These are phyloP conservation scores for Parathielavia hyrcaniae DNA, from an alignment of 495 filamentous ascomycete species.

Conservation along the genomic window DNA sequence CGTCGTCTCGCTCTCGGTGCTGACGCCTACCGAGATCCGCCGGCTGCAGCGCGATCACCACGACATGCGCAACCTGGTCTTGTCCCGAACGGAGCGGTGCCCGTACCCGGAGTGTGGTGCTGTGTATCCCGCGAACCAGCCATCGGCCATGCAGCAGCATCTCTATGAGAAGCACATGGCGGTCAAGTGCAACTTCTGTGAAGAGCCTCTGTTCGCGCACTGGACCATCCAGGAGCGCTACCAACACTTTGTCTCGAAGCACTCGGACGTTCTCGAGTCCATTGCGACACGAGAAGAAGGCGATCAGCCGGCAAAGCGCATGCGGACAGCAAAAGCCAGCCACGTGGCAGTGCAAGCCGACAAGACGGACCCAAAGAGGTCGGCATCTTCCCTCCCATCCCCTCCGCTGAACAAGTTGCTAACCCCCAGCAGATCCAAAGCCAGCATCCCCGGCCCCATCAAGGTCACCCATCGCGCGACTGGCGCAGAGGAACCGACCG, in stretches of 20 bases:
- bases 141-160: conserved; percentile 27
- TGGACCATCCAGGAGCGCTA: conserved; percentile 20
- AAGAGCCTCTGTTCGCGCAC: conserved; percentile 22
- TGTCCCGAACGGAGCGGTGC: conserved; percentile 33
- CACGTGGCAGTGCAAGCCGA: neutral
- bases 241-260: conserved; percentile 20
- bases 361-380: neutral
- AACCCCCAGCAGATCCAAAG: neutral
- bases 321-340: neutral
- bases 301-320: neutral
- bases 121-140: conserved; percentile 25
- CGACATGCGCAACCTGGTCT: conserved; percentile 30
- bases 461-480: neutral
- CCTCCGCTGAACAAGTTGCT: neutral
- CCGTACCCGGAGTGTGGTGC: conserved; percentile 31
- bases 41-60: conserved; percentile 32
- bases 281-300: neutral
- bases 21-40: conserved; percentile 37
- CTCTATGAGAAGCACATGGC: conserved; percentile 27
- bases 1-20: conserved; percentile 31
- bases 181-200: conserved; percentile 29
- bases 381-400: neutral
- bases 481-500: neutral
- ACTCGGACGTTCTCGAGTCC: conserved; percentile 3
- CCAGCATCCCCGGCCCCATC: neutral